phyloP scores from a whole-genome alignment of 2,329 filamentous ascomycete genomes.

The Sordariomycetes sp. region DNA sequence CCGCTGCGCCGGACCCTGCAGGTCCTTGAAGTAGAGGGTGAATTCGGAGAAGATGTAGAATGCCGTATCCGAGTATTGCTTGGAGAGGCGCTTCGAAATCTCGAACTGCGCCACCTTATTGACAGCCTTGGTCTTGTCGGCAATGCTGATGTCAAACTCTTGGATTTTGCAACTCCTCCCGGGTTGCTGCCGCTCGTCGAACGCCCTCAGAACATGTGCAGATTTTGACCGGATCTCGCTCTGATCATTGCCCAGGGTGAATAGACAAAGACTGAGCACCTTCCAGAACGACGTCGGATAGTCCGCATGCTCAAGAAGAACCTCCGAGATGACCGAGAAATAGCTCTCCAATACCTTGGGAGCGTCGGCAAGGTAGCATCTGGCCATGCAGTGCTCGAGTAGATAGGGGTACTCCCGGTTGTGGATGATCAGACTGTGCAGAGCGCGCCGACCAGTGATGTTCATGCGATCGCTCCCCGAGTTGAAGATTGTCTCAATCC shows the following conservation, averaged over 20 bases:
- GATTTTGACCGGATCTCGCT: slow-evolving; percentile 85
- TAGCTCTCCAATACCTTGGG: slow-evolving; percentile 88
- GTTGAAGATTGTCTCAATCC: slow-evolving; percentile 93
- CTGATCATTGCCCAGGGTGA: slow-evolving; percentile 85
- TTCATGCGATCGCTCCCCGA: slow-evolving; percentile 88
- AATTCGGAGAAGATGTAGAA: slow-evolving; percentile 97
- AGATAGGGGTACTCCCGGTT: slow-evolving; percentile 82
- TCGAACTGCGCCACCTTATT: slow-evolving; percentile 98
- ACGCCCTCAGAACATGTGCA: slow-evolving; percentile 63
- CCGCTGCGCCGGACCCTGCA: slow-evolving; percentile 72
- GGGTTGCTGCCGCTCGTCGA: slow-evolving; percentile 71
- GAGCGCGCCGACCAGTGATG: slow-evolving; percentile 73
- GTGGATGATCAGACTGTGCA: slow-evolving; percentile 82
- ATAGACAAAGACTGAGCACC: slow-evolving; percentile 76
- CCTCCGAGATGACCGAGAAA: slow-evolving; percentile 82
- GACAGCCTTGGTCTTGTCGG: slow-evolving; percentile 94
- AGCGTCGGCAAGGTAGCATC: slow-evolving; percentile 75
- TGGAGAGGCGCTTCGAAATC: slow-evolving; percentile 81
- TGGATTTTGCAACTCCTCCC: slow-evolving; percentile 76
- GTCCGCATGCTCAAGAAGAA: slow-evolving; percentile 72
- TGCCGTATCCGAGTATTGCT: slow-evolving; percentile 78
- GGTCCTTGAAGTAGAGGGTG: slow-evolving; percentile 80
- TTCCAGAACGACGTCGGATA: slow-evolving; percentile 87
- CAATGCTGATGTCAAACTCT: slow-evolving; percentile 96
- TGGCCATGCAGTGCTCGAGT: slow-evolving; percentile 79